Base-by-base conservation (phyloP, 2,329 filamentous ascomycete genomes). In the Pestalotiopsis sp. region DNA sequence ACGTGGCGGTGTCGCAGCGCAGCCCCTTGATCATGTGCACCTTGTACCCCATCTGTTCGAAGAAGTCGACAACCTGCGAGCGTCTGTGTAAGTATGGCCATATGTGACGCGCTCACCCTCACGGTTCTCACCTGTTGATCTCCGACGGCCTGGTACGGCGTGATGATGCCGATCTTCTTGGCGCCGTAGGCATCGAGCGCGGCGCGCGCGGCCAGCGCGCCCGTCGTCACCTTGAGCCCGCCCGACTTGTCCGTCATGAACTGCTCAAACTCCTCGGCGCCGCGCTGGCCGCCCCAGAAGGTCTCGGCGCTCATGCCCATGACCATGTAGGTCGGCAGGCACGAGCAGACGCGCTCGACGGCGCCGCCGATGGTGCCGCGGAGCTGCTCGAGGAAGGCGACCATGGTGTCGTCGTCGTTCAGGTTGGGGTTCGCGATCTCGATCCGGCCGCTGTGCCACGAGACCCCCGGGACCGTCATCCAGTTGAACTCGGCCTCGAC, bases 231-330 rank as follows among this genome's bases (percentile, higher is more conserved):
- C 23, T 73, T 71, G 3, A 79, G 68, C 1, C 76, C 76, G 13
- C 73, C 72, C 4, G 75, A 75, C 12, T 75, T 72, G 56, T 76
- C 71, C 23, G 68, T 70, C 76, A 79, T 79, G 61, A 76, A 75
- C 11, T 71, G 70, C 23, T 76, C 75, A 64, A 78, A 78, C 63
- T 77, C 71, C 9, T 71, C 69, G 9, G 76, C 76, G 12, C 77
- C 76, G n/a, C 71, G 71, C 59, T 72, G 72, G 11, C 77, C 76
- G 17, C 76, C 77, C 77, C 77, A 78, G 71, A 78, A 78, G 3
- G 76, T 78, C 71, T 78, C 77, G 1, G 75, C 75, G 4, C 71
- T 74, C 76, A 78, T 79, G 23, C 77, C 76, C 77, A 78, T 78
- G 36, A 78, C 77, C 67, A 78, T 71, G 70, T 73, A 78, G 38